Evolutionary conservation across 352 stramenopile genomes (phyloP), one percentile per base, ranked within the genome.

Genomic region (Phytophthora hibernalis): DNA sequence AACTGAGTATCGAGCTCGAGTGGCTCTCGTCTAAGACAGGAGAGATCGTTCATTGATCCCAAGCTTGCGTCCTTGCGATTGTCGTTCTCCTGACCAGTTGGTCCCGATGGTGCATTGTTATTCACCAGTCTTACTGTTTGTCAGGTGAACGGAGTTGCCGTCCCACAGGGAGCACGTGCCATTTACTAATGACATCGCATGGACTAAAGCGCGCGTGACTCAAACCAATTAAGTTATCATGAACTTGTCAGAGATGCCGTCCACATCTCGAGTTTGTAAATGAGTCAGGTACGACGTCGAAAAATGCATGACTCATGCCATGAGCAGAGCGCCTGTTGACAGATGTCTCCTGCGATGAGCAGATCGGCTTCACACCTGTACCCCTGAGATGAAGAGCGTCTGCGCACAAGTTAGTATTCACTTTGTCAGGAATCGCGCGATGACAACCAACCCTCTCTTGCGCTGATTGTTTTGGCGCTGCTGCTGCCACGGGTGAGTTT

Each of bases 71-170:
- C 10, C 30, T 30, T 12, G 18, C 6, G 28, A 4, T 31, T 4
- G 28, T 7, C 7, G 28, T 10, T 10, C n/a, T n/a, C n/a, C n/a
- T n/a, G n/a, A n/a, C n/a, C n/a, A n/a, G n/a, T n/a, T n/a, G n/a
- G n/a, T n/a, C n/a, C n/a, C n/a, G n/a, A 42, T 72, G 54, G 63
- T 72, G 59, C 72, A 66, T 54, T 69, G 68, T 62, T 75, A 74
- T 68, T 80, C 68, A 51, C 72, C 28, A 59, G 45, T 54, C 18
- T 71, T 71, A 56, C 50, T 54, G 38, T 54, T 68, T 65, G 42
- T 48, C 21, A 68, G 52, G 30, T 70, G 68, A 60, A 21, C 59
- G 51, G 59, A 56, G 22, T 53, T 55, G 33, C n/a, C 31, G 42
- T 74, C 47, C 65, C 60, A 74, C 65, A 30, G 38, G 61, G 60